Base-by-base conservation (phyloP, 1,284 basidiomycete genomes). In the Moesziomyces sp. region DNA sequence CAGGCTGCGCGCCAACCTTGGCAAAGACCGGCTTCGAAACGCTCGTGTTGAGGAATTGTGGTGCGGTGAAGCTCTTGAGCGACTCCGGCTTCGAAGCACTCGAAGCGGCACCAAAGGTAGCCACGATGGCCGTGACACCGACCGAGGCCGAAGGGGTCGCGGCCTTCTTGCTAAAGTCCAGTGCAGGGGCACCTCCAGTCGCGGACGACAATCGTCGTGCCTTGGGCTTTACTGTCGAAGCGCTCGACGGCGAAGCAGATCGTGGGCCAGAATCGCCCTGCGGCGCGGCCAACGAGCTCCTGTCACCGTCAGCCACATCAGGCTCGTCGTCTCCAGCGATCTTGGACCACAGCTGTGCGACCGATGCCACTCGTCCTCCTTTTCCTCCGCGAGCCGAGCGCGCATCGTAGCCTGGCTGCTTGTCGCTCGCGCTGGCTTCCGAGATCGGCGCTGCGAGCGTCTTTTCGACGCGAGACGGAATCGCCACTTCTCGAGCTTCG, bases 351-450 rank as follows among this genome's bases (percentile, higher is more conserved):
- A 93, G 85, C 5, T 90, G 87, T 0, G 90, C 89, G 2, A 92
- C 91, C 6, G 91, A 87, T 2, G 91, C 87, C 16, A 93, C 92
- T 53, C 88, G 88, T 11, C 91, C 92, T 0, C 92, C 92, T 52
- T 87, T 86, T 2, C 92, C 92, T 3, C 92, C 91, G 24, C 91
- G 88, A 11, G 91, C 91, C 43, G 91, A 92, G 6, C 90, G 88
- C 21, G 91, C 84, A 76, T 92, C 89, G 80, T 92, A 92, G 13
- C 70, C 30, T 4, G 30, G 13, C 11, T 50, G 52, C 21, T 56
- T 68, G 56, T 24, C 38, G 23, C 49, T 38, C 35, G 30, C 30
- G 19, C 42, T 38, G 26, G n/a, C 23, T 34, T 58, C 48, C 23
- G 53, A n/a, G 5, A n/a, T 28, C 0, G 69, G 47, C 30, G 64